Evolutionary conservation across 1,139 yeast species (phyloP), one percentile per base, ranked within the genome.

Genomic region (Kurtzmaniella quercitrusa): DNA sequence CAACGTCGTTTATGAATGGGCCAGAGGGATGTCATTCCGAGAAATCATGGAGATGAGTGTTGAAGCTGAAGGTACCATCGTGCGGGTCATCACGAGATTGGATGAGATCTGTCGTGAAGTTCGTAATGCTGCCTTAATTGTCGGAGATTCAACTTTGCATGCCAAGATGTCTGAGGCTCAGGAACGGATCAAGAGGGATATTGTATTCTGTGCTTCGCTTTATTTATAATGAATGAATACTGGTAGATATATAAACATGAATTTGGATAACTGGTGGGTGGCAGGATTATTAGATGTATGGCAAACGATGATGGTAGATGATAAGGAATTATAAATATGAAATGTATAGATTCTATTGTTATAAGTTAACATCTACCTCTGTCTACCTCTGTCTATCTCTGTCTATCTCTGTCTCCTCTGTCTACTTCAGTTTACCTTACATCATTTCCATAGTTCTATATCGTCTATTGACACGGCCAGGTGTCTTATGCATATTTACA

Each of bases 1-100:
- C 63, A 93, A 90, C 60, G 96, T 90, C 11, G 96, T 93, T 3
- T 93, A 93, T 60, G 98, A 93, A 64, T 93, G 99, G 99, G 97
- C 98, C 1, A 76, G 95, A 52, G 99, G 98, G 1, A 75, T 90
- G 74, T 77, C 94, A 1, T 93, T 93, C 67, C 85, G 85, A 51
- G 94, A 88, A 46, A 93, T 93, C 53, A 93, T 91, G 85, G 84
- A 81, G 48, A 75, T 89, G 51, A 86, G 95, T 50, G 82, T 81
- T 17, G 97, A 91, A 57, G 93, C 94, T 29, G 99, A 93, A 65
- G 99, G 99, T 34, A 88, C 97, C 0, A 94, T 93, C 61, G 98
- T 93, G n/a, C 76, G 98, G 56, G 98, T 93, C 7, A 93, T 93
- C 42, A 89, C 96, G 2, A 77, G 98, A 55, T 68, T 93, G 46